These are phyloP conservation scores for Hypoxylon sp. DNA, from an alignment of 2,329 filamentous ascomycete genomes.

Conservation along the genomic window DNA sequence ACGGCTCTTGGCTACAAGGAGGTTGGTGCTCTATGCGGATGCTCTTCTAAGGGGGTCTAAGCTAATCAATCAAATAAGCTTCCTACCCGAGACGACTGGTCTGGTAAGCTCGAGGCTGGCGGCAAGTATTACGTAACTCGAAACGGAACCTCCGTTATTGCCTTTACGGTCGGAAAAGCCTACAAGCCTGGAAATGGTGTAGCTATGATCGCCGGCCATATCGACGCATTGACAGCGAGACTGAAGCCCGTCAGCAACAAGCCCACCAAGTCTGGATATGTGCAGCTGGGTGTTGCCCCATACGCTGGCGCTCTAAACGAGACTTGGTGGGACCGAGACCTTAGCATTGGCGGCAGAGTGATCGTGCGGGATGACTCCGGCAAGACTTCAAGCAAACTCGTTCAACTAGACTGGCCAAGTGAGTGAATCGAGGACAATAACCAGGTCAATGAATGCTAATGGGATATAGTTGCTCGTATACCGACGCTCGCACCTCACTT, in stretches of 20 bases:
- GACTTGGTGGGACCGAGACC: constrained; percentile 98
- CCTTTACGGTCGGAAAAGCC: constrained; percentile 82
- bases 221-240: constrained; percentile 90
- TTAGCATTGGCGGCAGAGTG: constrained; percentile 90
- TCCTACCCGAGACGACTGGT: constrained; percentile 84
- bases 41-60: constrained; percentile 5
- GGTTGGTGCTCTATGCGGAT: constrained; percentile 57
- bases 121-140: constrained; percentile 91
- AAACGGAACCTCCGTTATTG: constrained; percentile 87
- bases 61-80: constrained; percentile 59
- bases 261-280: constrained; percentile 84
- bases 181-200: constrained; percentile 89
- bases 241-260: constrained; percentile 92
- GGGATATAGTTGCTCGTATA: constrained; percentile 76
- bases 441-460: constrained; percentile 29
- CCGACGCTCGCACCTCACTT: constrained; percentile 96
- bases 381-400: constrained; percentile 83
- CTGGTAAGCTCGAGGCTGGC: constrained; percentile 75
- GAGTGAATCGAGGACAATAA: constrained; percentile 42
- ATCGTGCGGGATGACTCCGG: constrained; percentile 81
- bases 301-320: constrained; percentile 89
- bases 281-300: constrained; percentile 90
- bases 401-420: constrained; percentile 92
- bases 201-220: constrained; percentile 89
- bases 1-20: constrained; percentile 78